Evolutionary conservation across 257 asterid species (phyloP).

Genomic region (Ehretia macrophylla): DNA sequence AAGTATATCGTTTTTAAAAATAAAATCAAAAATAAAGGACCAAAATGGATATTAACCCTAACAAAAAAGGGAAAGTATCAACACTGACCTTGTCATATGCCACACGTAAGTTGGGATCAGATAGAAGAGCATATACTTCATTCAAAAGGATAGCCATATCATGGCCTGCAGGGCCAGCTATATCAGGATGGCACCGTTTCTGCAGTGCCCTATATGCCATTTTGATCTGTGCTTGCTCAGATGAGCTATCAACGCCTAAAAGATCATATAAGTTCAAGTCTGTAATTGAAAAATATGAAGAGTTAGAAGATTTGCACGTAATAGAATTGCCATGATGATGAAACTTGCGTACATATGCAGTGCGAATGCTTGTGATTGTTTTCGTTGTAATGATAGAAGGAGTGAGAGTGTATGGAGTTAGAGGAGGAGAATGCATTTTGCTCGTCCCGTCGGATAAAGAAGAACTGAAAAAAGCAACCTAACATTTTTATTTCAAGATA

Average conservation of each 20-base stretch:
- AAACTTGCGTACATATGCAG: constrained; percentile 14
- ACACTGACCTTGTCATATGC: constrained; percentile 70
- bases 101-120: constrained; percentile 60
- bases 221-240: constrained; percentile 55
- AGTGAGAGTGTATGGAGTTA: constrained; percentile 25
- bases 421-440: constrained; percentile 41
- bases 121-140: constrained; percentile 78
- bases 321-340: constrained; percentile 8
- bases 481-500: background rate
- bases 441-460: background rate
- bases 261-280: constrained; percentile 87
- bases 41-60: too few species aligned
- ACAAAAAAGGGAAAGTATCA: background rate
- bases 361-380: constrained; percentile 14
- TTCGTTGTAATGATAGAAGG: constrained; percentile 27
- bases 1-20: too few species aligned
- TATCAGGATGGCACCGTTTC: constrained; percentile 92
- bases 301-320: constrained; percentile 35
- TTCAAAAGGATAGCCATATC: constrained; percentile 94
- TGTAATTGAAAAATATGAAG: constrained; percentile 32
- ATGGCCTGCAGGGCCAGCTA: constrained; percentile 82
- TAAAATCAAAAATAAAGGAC: too few species aligned
- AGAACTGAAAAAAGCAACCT: too few species aligned
- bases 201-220: constrained; percentile 74
- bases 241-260: constrained; percentile 65